Percentiles rank a stretch among this genome's conserved stretches.
These are phyloP conservation scores for Musa beccarii DNA, from an alignment of 176 grass and related monocot species.

Conservation along the genomic window DNA sequence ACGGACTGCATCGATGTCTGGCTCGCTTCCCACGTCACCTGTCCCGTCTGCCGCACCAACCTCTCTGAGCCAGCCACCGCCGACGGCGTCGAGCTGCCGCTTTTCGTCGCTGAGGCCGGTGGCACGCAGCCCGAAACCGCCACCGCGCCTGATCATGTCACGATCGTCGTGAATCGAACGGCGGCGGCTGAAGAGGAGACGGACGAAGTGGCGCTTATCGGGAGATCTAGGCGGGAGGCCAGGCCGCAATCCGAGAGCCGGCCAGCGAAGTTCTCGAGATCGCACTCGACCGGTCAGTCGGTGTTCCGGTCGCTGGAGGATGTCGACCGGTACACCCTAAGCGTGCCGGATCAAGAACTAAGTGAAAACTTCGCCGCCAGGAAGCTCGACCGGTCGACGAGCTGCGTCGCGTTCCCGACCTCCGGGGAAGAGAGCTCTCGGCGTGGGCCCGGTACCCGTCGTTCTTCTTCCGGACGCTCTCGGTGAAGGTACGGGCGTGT, in stretches of 20 bases:
- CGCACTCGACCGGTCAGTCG: background rate
- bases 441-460: background rate
- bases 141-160: constrained; percentile 19
- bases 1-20: constrained; percentile 61
- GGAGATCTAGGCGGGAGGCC: constrained; percentile 41
- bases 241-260: constrained; percentile 37
- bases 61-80: constrained; percentile 11
- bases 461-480: too few species aligned
- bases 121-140: constrained; percentile 7
- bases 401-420: background rate
- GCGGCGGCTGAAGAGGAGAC: too few species aligned
- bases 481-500: too few species aligned
- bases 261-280: constrained; percentile 20
- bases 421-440: background rate
- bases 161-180: constrained; percentile 29
- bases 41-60: constrained; percentile 60
- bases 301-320: background rate
- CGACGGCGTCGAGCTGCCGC: background rate
- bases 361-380: constrained; percentile 29
- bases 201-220: constrained; percentile 44
- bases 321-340: constrained; percentile 50
- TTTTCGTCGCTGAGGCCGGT: background rate
- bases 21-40: constrained; percentile 62
- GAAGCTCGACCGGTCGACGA: constrained; percentile 29
- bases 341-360: constrained; percentile 55